Conservation (phyloP, 164 flowering plant species). For the Dillenia turbinata region DNA sequence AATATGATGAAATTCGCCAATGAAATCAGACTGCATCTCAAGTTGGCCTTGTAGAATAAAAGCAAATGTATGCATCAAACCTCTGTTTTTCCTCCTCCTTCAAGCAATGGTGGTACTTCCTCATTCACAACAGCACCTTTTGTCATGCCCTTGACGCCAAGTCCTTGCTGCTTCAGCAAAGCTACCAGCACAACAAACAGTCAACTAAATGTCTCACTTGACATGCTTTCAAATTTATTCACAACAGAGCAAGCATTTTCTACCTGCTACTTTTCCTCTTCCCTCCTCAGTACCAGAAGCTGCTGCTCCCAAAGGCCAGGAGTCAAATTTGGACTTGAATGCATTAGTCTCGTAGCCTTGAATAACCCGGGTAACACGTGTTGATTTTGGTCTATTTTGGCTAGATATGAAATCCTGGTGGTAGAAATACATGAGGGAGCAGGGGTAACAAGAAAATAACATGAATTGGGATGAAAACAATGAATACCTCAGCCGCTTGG, state of each 20-base stretch:
- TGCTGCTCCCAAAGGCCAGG: slow-evolving; percentile 88
- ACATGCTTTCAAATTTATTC: slow-evolving; percentile 3
- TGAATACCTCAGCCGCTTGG: slow-evolving; percentile 84
- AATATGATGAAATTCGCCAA: neutral
- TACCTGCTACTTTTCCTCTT: slow-evolving; percentile 99
- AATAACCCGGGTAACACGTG: slow-evolving; percentile 75
- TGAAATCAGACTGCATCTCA: too few species aligned
- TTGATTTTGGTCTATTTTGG: slow-evolving; percentile 86
- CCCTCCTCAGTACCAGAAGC: slow-evolving; percentile 87
- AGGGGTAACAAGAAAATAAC: too few species aligned
- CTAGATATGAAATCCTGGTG: slow-evolving; percentile 70
- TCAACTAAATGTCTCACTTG: slow-evolving; percentile 7
- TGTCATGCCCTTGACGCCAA: slow-evolving; percentile 66
- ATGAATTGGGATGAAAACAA: neutral
- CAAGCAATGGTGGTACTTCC: slow-evolving; percentile 94
- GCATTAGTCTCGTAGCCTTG: slow-evolving; percentile 95
- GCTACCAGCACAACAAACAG: slow-evolving; percentile 40
- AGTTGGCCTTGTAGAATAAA: neutral
- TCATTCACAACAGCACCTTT: slow-evolving; percentile 77
- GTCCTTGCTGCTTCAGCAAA: slow-evolving; percentile 97
- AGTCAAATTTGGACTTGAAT: slow-evolving; percentile 91
- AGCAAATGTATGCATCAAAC: slow-evolving; percentile 26
- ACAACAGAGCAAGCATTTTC: neutral
- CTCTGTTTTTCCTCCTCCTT: slow-evolving; percentile 92
- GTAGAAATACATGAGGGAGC: slow-evolving; percentile 2